Percentiles rank a stretch among this genome's conserved stretches.
Conservation (phyloP, 192 early-diverging fungal genomes). For the Coemansia biformis region DNA sequence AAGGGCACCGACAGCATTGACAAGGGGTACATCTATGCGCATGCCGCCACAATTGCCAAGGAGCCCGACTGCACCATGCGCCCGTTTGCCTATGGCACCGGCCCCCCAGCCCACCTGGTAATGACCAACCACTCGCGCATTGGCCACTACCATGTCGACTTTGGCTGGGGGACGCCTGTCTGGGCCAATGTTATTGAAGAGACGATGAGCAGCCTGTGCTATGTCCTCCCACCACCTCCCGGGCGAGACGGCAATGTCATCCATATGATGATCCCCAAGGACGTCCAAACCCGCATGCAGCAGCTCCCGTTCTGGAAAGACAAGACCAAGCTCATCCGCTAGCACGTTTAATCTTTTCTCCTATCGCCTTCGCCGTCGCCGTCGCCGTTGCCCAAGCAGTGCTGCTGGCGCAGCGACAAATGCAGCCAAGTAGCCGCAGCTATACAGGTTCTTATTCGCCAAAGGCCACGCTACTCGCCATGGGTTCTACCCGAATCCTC, state of each 20-base stretch:
- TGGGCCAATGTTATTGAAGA: conserved; percentile 4
- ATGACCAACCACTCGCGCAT: not conserved
- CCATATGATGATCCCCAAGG: too few relatives aligned
- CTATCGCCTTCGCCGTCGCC: too few relatives aligned
- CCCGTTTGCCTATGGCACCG: not conserved
- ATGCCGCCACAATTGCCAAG: not conserved
- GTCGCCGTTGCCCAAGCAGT: too few relatives aligned
- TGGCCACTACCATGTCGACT: conserved; percentile 1
- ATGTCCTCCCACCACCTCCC: not conserved
- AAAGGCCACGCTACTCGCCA: too few relatives aligned
- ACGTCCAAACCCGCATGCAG: not conserved
- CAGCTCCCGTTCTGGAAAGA: not conserved
- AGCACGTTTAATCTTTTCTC: too few relatives aligned
- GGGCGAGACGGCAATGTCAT: not conserved
- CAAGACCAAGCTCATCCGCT: too few relatives aligned
- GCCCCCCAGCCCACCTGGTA: not conserved
- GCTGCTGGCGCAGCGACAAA: too few relatives aligned
- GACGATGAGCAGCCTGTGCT: not conserved
- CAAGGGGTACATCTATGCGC: not conserved
- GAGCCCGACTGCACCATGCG: not conserved
- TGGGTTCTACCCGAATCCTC: too few relatives aligned
- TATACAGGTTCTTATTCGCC: too few relatives aligned
- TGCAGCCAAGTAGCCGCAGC: too few relatives aligned
- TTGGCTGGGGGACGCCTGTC: conserved; percentile 9
- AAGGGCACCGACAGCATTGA: not conserved